Percentiles rank a stretch among this genome's conserved stretches.
phyloP scores from a whole-genome alignment of 331 rosid genomes.

The Quercus lobata region DNA sequence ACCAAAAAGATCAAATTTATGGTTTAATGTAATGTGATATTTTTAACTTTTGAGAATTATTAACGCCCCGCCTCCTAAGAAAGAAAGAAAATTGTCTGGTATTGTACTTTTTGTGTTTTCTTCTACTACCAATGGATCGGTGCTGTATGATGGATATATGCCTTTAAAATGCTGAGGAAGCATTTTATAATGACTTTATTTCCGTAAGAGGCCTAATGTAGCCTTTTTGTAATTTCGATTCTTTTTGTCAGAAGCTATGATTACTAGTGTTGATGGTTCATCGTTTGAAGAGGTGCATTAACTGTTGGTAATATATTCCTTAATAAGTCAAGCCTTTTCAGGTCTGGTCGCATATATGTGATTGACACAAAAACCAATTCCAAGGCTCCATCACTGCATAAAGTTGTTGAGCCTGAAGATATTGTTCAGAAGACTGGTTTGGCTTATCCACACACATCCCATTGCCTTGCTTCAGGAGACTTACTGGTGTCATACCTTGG shows the following conservation, averaged over 20 bases:
- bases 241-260: not conserved
- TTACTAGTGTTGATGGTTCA: not conserved
- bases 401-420: constrained; percentile 72
- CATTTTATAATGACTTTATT: not conserved
- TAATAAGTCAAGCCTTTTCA: constrained; percentile 24
- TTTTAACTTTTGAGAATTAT: not conserved
- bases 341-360: constrained; percentile 85
- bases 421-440: constrained; percentile 73
- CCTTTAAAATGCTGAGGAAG: not conserved
- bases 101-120: not conserved
- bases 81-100: not conserved
- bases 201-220: not conserved
- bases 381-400: constrained; percentile 75
- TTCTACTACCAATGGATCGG: not conserved
- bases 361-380: constrained; percentile 83
- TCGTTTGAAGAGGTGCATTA: not conserved
- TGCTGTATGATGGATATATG: not conserved
- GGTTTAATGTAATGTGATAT: not conserved
- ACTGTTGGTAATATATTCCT: constrained; percentile 3
- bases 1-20: not conserved
- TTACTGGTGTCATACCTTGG: constrained; percentile 86
- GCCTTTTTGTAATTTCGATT: not conserved
- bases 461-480: constrained; percentile 96
- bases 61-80: too few species aligned
- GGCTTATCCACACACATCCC: constrained; percentile 97